phyloP scores from a whole-genome alignment of 169 alveolate genomes.

The Neospora caninum region DNA sequence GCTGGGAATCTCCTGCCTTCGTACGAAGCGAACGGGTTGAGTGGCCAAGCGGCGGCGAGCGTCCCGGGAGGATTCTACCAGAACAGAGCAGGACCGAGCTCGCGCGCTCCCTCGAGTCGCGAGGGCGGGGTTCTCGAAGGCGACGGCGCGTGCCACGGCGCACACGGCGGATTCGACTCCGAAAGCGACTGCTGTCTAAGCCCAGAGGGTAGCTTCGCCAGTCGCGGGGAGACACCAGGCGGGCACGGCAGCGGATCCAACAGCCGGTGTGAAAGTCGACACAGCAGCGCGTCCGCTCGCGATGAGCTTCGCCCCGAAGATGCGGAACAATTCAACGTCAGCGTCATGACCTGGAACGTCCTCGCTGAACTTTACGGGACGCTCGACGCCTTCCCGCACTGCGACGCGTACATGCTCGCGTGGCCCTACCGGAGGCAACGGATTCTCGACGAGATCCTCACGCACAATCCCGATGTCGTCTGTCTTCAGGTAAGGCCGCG shows the following conservation, averaged over 20 bases:
- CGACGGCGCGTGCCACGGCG: background rate
- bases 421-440: slow-evolving; percentile 80
- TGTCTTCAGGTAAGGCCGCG: slow-evolving; percentile 66
- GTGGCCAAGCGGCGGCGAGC: background rate
- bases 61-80: background rate
- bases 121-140: background rate
- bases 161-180: background rate
- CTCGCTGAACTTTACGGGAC: slow-evolving; percentile 83
- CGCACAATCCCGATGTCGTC: slow-evolving; percentile 79
- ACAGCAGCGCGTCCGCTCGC: background rate
- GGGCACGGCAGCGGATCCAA: background rate
- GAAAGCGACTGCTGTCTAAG: background rate
- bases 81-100: background rate
- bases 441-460: slow-evolving; percentile 77
- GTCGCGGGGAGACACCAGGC: background rate
- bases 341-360: slow-evolving; percentile 82
- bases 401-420: slow-evolving; percentile 81
- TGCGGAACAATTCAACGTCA: slow-evolving; percentile 55
- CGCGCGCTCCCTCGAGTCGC: background rate
- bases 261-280: background rate
- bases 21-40: background rate
- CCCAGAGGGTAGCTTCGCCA: background rate
- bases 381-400: slow-evolving; percentile 80
- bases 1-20: background rate
- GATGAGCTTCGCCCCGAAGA: background rate